Base-by-base conservation (phyloP, 441 rosid genomes). In the Populus tomentosa region DNA sequence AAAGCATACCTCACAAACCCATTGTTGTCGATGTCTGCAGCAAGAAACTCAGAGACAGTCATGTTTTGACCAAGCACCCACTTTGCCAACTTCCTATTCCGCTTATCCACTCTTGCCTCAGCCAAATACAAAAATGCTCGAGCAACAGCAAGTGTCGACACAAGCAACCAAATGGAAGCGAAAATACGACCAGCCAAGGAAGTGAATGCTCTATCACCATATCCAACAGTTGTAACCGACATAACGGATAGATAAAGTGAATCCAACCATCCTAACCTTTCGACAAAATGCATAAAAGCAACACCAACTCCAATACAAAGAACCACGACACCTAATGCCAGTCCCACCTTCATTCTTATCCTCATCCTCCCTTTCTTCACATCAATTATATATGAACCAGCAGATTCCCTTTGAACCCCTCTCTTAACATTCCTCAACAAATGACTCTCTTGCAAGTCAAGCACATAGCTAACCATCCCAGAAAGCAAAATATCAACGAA, bases 151-250 rank as follows among this genome's bases (percentile, higher is more conserved):
- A 96, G 90, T 0, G 97, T 96, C 6, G 98, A 96, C 62, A 92
- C 91, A 72, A 96, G 92, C 89, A 96, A 79, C 98, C 97, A 96
- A 62, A 92, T 77, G 5, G 94, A 90, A 79, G 98, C 98, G 69
- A 96, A 90, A 62, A 92, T 81, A 70, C 97, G 84, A 69, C 98
- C 99, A 0, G 83, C 67, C 88, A 94, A 1, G 0, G 98, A 90
- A 69, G 38, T 79, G 82, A 91, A 94, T 1, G 97, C 97, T 80
- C 84, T 80, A 69, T 96, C 97, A 1, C 98, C 98, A 36, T 91
- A 96, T 3, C 98, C 98, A 74, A 94, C 97, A 0, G 98, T 96
- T 7, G 99, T 92, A 40, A 96, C 98, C 0, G 98, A 96, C 99
- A 96, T 96, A 79, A 95, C 97, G 8, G 97, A 95, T 7, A 94